Conservation (phyloP, 306 rosid species). For the Quercus glauca region DNA sequence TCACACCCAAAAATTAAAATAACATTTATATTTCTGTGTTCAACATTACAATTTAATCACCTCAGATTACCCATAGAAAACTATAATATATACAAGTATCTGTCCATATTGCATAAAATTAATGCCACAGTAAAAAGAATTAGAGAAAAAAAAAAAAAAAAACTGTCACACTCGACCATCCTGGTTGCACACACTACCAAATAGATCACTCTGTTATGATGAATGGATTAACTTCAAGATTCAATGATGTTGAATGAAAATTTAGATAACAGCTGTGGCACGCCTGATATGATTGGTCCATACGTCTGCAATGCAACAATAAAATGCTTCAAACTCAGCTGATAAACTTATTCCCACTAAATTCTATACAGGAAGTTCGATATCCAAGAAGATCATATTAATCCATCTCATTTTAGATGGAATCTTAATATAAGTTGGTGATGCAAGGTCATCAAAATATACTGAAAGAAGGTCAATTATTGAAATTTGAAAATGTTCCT, state of each 20-base stretch:
- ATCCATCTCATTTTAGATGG: neutral
- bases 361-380: neutral
- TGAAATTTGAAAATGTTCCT: neutral
- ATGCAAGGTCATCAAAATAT: neutral
- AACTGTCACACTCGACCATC: neutral
- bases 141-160: neutral
- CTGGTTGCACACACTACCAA: neutral
- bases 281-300: slow-evolving; percentile 69
- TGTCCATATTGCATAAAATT: neutral
- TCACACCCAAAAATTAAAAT: neutral
- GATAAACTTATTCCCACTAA: neutral
- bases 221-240: slow-evolving; percentile 11
- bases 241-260: slow-evolving; percentile 63
- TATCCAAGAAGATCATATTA: neutral
- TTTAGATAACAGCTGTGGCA: slow-evolving; percentile 75
- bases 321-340: neutral
- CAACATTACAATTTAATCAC: slow-evolving; percentile 7
- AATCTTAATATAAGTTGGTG: neutral
- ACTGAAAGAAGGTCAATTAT: neutral
- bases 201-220: neutral
- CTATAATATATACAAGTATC: slow-evolving; percentile 21
- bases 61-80: slow-evolving; percentile 3
- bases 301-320: slow-evolving; percentile 58
- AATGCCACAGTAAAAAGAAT: neutral
- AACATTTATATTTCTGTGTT: neutral